Base-by-base conservation (phyloP, 768 basidiomycete species). In the Tricholoma bakamatsutake region DNA sequence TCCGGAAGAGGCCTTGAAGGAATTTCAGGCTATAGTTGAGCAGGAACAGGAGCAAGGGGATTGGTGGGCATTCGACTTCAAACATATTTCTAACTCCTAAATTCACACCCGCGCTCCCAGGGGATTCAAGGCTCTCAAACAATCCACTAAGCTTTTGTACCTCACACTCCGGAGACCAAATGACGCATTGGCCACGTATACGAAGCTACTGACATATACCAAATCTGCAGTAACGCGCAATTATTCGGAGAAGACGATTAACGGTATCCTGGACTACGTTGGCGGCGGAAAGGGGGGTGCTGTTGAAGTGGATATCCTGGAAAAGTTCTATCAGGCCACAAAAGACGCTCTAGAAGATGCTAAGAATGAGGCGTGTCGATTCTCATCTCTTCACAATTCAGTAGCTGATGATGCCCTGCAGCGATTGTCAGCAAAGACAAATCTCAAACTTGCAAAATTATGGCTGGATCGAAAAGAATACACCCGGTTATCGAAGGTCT, bases 61-160 rank as follows among this genome's bases (percentile, higher is more conserved):
- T 64, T 98, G 96, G 94, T 95, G 64, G 56, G 83, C 63, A 40
- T 40, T 24, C 13, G 18, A 27, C 39, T 24, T 43, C 10, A 24
- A 24, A 12, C 53, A 17, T 28, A n/a, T 15, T 21, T 48, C 40
- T n/a, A 52, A 39, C 31, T 5, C 34, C 9, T 10, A 37, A 31
- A 52, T 11, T 13, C 58, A 34, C 58, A 54, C 31, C 55, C 18
- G 40, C 50, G 6, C 28, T 27, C 47, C 35, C 63, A 98, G 95
- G 96, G 97, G 95, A 2, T 99, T 99, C 82, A 99, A 99, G 70
- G 92, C 95, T 5, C 80, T 99, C 57, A 99, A 99, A 65, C 97
- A 99, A 65, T 91, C 90, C 50, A 98, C 95, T 15, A 99, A 99
- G 69, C 76, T 98, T 51, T 82, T 95, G 54, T 99, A 89, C 69